These are phyloP conservation scores for Pinus taeda DNA, from an alignment of 75 land plant genomes.

Conservation along the genomic window DNA sequence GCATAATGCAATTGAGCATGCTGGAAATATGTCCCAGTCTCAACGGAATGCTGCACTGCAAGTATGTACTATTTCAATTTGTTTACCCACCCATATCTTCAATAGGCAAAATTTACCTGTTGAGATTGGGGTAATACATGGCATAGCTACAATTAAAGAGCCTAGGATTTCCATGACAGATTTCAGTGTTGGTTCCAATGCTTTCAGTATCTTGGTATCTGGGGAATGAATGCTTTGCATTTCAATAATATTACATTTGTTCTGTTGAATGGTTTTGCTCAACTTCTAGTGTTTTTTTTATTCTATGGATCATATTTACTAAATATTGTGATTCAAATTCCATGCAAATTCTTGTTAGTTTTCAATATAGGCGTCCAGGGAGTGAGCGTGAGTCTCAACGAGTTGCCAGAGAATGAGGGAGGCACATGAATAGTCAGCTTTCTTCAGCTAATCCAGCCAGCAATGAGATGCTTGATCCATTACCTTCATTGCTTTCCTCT, in stretches of 20 bases:
- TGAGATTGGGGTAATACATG: too few relatives aligned
- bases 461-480: slow-evolving; percentile 28
- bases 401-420: slow-evolving; percentile 36
- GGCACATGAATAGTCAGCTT: background rate
- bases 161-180: too few relatives aligned
- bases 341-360: slow-evolving; percentile 82
- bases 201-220: too few relatives aligned
- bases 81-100: background rate
- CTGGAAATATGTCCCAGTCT: slow-evolving; percentile 91
- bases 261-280: too few relatives aligned
- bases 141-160: too few relatives aligned
- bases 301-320: background rate
- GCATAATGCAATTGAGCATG: slow-evolving; percentile 93
- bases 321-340: background rate
- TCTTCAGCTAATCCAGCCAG: slow-evolving; percentile 29
- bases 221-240: too few relatives aligned
- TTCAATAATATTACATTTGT: too few relatives aligned
- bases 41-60: slow-evolving; percentile 92
- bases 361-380: slow-evolving; percentile 58
- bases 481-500: too few relatives aligned
- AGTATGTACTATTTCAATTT: slow-evolving; percentile 29
- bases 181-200: too few relatives aligned
- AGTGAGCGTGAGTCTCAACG: slow-evolving; percentile 35
- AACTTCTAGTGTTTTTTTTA: too few relatives aligned
- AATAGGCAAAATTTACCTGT: too few relatives aligned